Conservation (phyloP, 805 yeast species). For the Wickerhamomyces rabaulensis region DNA sequence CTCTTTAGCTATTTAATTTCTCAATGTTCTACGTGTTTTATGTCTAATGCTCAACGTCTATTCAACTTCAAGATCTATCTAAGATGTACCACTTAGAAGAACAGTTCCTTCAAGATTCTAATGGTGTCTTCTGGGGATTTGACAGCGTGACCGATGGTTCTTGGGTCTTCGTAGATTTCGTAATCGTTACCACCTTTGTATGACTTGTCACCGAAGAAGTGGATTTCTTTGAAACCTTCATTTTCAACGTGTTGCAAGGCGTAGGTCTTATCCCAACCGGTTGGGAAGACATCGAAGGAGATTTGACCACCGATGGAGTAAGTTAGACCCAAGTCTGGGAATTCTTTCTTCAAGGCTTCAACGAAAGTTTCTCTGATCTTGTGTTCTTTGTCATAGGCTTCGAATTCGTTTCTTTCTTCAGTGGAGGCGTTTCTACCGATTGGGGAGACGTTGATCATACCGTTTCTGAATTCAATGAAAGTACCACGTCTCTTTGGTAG, state of each 20-base stretch:
- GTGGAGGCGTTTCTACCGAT: slow-evolving; percentile 97
- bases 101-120: slow-evolving; percentile 76
- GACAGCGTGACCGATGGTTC: slow-evolving; percentile 97
- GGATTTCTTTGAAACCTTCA: slow-evolving; percentile 83
- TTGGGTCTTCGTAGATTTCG: slow-evolving; percentile 86
- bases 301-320: slow-evolving; percentile 99
- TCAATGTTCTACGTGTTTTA: not conserved
- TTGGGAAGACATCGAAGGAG: slow-evolving; percentile 98
- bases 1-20: not conserved
- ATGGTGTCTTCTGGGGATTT: slow-evolving; percentile 85
- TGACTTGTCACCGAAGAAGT: slow-evolving; percentile 98
- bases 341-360: slow-evolving; percentile 72
- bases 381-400: slow-evolving; percentile 74
- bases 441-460: slow-evolving; percentile 98
- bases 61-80: not conserved
- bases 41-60: not conserved
- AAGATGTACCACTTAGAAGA: slow-evolving; percentile 27
- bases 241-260: slow-evolving; percentile 86
- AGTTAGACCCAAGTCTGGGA: slow-evolving; percentile 81
- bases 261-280: slow-evolving; percentile 99
- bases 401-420: slow-evolving; percentile 89
- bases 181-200: slow-evolving; percentile 97
- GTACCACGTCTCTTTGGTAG: slow-evolving; percentile 98
- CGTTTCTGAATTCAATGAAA: slow-evolving; percentile 97
- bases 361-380: slow-evolving; percentile 84